These are phyloP conservation scores for Sarcomyxa edulis DNA, from an alignment of 768 basidiomycete genomes.

Conservation along the genomic window DNA sequence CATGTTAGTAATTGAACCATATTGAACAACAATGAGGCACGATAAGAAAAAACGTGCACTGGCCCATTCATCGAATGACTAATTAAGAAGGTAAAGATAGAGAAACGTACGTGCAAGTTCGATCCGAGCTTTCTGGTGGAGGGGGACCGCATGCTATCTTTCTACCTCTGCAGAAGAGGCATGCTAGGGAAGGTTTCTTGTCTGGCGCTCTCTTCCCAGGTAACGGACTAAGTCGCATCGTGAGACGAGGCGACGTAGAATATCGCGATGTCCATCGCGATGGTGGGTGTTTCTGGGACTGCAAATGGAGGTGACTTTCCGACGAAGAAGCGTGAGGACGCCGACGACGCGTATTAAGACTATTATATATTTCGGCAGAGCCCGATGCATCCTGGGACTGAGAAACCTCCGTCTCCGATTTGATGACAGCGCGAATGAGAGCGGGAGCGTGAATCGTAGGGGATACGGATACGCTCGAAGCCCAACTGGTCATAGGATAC, in stretches of 20 bases:
- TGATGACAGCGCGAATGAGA: neutral
- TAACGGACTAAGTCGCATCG: constrained; percentile 18
- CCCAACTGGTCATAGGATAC: neutral
- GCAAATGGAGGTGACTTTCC: neutral
- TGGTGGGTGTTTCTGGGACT: constrained; percentile 1
- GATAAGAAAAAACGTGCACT: neutral
- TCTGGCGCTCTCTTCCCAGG: constrained; percentile 23
- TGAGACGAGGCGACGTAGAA: neutral
- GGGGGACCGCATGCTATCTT: constrained; percentile 70
- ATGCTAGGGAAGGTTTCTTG: constrained; percentile 60
- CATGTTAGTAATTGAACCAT: neutral
- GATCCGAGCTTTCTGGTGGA: constrained; percentile 42
- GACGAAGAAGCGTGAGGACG: neutral
- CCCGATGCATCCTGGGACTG: neutral
- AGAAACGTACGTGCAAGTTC: constrained; percentile 60
- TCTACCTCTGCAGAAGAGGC: constrained; percentile 60
- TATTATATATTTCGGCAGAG: neutral
- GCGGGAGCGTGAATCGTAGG: neutral
- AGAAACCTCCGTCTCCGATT: neutral
- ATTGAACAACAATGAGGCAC: neutral
- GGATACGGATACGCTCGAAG: neutral
- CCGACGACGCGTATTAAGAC: neutral
- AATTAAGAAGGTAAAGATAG: constrained; percentile 7
- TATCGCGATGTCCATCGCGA: neutral
- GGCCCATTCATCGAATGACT: neutral